phyloP scores from a whole-genome alignment of 345 rosid species.

The Euphorbia pulcherrima region DNA sequence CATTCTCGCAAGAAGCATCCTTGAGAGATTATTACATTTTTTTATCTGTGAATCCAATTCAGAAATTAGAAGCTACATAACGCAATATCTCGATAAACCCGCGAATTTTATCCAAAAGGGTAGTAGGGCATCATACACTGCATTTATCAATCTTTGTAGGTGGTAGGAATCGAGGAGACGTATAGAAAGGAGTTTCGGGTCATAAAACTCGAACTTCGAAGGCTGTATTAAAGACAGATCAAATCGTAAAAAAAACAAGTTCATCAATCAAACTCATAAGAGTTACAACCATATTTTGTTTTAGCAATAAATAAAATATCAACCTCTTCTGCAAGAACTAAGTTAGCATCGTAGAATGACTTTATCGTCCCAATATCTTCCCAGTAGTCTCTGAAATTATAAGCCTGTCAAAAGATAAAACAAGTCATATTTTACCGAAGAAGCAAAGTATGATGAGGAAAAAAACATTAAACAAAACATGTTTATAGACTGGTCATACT shows the following conservation, averaged over 20 bases:
- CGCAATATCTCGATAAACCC: constrained; percentile 14
- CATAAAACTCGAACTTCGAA: constrained; percentile 82
- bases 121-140: constrained; percentile 45
- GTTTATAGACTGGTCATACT: constrained; percentile 34
- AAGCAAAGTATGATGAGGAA: neutral
- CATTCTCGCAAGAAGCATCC: constrained; percentile 97
- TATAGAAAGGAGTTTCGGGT: constrained; percentile 79
- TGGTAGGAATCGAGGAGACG: constrained; percentile 85
- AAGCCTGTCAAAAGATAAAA: constrained; percentile 45
- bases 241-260: neutral
- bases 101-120: neutral
- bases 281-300: neutral
- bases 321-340: constrained; percentile 91
- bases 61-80: constrained; percentile 17
- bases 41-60: constrained; percentile 46
- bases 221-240: constrained; percentile 34
- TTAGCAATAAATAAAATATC: constrained; percentile 12
- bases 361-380: constrained; percentile 95
- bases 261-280: too few species aligned
- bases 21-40: constrained; percentile 80
- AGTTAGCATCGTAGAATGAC: constrained; percentile 85
- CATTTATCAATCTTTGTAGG: constrained; percentile 86
- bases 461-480: constrained; percentile 1
- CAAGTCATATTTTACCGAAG: neutral
- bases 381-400: constrained; percentile 81